These are phyloP conservation scores for Chamaecrista fasciculata DNA, from an alignment of 306 rosid genomes.

Conservation along the genomic window DNA sequence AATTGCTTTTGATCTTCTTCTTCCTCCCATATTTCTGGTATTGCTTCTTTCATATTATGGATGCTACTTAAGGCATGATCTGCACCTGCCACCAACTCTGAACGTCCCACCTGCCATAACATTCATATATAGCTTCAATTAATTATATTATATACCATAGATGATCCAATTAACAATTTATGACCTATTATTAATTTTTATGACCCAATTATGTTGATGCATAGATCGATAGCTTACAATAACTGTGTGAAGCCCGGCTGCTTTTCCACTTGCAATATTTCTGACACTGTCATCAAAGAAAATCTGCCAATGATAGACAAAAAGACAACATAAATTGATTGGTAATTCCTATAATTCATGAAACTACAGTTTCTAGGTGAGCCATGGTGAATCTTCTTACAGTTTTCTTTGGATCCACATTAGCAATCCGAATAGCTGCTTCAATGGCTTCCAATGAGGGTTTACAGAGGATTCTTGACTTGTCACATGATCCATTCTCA, in stretches of 20 bases:
- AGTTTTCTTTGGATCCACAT: slow-evolving; percentile 41
- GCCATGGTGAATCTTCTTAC: slow-evolving; percentile 26
- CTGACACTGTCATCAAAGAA: slow-evolving; percentile 61
- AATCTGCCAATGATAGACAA: slow-evolving; percentile 34
- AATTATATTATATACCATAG: too few species aligned
- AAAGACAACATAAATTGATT: not conserved
- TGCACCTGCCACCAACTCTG: not conserved
- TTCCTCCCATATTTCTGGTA: slow-evolving; percentile 49
- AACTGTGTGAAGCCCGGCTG: slow-evolving; percentile 57
- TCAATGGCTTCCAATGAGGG: slow-evolving; percentile 51
- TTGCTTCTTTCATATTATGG: not conserved
- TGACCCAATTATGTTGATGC: too few species aligned
- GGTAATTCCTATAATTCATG: not conserved
- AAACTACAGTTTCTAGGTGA: not conserved
- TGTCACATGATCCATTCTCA: not conserved
- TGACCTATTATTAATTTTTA: too few species aligned
- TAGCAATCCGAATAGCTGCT: slow-evolving; percentile 44
- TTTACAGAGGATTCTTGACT: slow-evolving; percentile 45
- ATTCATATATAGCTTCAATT: too few species aligned
- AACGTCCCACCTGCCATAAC: not conserved
- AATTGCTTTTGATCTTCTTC: slow-evolving; percentile 30
- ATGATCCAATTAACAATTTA: too few species aligned
- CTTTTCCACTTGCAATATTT: slow-evolving; percentile 63
- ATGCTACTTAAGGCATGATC: not conserved
- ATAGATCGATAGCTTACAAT: slow-evolving; percentile 36